Evolutionary conservation across 2,329 filamentous ascomycete genomes (phyloP).

Genomic region (Monascus ruber): DNA sequence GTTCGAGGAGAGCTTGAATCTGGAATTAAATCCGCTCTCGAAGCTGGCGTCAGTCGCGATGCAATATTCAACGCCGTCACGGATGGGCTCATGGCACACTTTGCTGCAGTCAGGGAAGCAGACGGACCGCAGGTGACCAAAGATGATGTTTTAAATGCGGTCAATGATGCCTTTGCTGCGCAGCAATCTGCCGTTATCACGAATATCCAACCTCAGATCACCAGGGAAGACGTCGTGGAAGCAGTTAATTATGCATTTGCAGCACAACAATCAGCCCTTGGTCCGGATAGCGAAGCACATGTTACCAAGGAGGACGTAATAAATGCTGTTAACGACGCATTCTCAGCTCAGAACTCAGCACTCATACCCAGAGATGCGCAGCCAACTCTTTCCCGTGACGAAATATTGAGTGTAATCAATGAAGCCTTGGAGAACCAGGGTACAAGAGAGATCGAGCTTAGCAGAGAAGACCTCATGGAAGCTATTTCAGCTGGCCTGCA

Average conservation of each 20-base stretch:
- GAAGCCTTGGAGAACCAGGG: conserved; percentile 44
- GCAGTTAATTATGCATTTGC: conserved; percentile 3
- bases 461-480: conserved; percentile 45
- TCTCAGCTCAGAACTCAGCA: conserved; percentile 24
- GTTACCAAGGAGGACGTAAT: conserved; percentile 6
- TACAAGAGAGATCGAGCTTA: conserved; percentile 49
- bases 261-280: conserved; percentile 1
- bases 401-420: conserved; percentile 47
- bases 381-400: conserved; percentile 40
- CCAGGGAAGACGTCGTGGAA: conserved; percentile 3
- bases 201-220: neutral
- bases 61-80: conserved; percentile 50
- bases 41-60: conserved; percentile 27
- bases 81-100: conserved; percentile 42
- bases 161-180: conserved; percentile 21
- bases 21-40: neutral
- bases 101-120: conserved; percentile 45
- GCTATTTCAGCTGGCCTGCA: conserved; percentile 48
- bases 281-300: neutral
- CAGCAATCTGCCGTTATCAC: conserved; percentile 1
- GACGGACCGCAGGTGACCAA: conserved; percentile 21
- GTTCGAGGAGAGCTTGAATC: conserved; percentile 19
- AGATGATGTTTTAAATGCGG: conserved; percentile 18
- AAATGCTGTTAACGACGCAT: conserved; percentile 15
- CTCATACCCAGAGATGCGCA: conserved; percentile 20